Evolutionary conservation across 108 stramenopile species (phyloP).

Genomic region (Licmophora abbreviata): DNA sequence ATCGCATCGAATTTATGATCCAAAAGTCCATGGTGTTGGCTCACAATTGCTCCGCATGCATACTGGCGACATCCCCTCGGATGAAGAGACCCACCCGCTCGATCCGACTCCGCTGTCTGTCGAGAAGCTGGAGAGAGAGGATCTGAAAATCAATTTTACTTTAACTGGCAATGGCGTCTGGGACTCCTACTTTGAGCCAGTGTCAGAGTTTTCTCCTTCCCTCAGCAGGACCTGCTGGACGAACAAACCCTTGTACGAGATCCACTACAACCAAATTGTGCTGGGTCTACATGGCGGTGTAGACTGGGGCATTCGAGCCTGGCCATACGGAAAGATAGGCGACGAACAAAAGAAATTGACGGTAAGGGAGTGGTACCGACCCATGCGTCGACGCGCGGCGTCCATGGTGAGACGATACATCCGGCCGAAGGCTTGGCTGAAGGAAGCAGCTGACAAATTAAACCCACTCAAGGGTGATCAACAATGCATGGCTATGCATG

Average conservation of each 20-base stretch:
- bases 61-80: no score
- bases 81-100: no score
- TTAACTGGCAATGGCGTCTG: constrained; percentile 47
- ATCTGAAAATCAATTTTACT: no score
- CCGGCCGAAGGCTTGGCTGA: neutral
- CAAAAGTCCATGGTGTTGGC: constrained; percentile 14
- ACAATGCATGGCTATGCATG: constrained; percentile 1
- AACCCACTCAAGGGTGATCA: neutral
- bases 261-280: constrained; percentile 31
- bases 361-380: neutral
- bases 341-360: constrained; percentile 6
- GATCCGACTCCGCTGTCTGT: no score
- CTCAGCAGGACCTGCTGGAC: no score
- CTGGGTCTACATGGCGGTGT: constrained; percentile 43
- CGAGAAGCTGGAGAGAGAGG: no score
- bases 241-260: constrained; percentile 25
- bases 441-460: neutral
- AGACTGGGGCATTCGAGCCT: constrained; percentile 34
- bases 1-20: constrained; percentile 25
- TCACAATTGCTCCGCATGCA: constrained; percentile 5
- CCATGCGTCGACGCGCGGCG: neutral
- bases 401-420: constrained; percentile 4
- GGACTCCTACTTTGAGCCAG: constrained; percentile 55
- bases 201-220: constrained; percentile 34
- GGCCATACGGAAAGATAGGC: constrained; percentile 46